Evolutionary conservation across 176 grass and related monocot species (phyloP), one percentile per base, ranked within the genome.

Genomic region (Triticum dicoccoides): DNA sequence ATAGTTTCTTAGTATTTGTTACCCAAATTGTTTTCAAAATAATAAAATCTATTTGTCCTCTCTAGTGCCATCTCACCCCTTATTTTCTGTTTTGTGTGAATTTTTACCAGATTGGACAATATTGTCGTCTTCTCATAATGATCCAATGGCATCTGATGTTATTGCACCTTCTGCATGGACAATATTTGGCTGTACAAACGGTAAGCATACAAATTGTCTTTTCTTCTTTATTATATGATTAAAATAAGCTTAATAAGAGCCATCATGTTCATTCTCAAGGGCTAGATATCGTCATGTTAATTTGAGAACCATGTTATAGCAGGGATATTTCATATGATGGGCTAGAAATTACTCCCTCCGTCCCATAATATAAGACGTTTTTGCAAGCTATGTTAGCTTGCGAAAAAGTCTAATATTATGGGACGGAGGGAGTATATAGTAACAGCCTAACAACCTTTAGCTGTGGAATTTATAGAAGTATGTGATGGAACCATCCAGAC

Each of bases 121-220:
- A 86, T 96, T 94, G 86, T 94, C 90, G 62, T 91, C 92, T 83
- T 71, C 88, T 67, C 88, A 98, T 84, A 81, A 93, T 1, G 96
- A 98, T 81, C 96, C 90, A 70, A 94, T 94, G 81, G 84, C 94
- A 72, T 94, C 94, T 86, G 96, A 98, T 84, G 96, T 96, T 68
- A 91, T 98, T 77, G 96, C 96, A 56, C 96, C 96, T 87, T 94
- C 96, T 71, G 82, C 92, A 29, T 98, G 96, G 96, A 94, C 86
- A 86, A 96, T 98, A 91, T 94, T 98, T 86, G 93, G 93, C 80
- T 96, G 93, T 62, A 91, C 71, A 86, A 98, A 98, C 23, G 96
- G 96, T 98, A 89, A 73, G 73, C 32, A 59, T 78, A 68, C 41
- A 64, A 25, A 29, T 15, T 27, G 85, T 51, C 41, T 89, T 85